These are phyloP conservation scores for Starmerella sirachaensis DNA, from an alignment of 805 yeast species.

Conservation along the genomic window DNA sequence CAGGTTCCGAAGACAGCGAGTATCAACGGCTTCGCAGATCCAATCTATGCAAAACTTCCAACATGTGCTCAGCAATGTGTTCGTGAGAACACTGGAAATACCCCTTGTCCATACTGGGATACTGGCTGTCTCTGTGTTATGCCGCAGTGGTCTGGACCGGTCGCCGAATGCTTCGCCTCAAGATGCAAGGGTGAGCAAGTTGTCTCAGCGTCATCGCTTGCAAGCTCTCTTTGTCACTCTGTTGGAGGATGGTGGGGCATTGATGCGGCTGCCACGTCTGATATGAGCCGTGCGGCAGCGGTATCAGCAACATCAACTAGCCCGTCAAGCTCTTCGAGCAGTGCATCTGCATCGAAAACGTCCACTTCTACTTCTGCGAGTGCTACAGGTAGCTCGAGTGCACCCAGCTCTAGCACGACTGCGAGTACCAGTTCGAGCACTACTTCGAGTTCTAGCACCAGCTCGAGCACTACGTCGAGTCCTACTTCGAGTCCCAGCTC, in stretches of 20 bases:
- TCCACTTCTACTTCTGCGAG: too few species aligned
- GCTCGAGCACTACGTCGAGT: too few species aligned
- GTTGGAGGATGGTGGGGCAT: constrained; percentile 5
- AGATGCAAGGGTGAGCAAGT: constrained; percentile 3
- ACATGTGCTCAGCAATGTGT: constrained; percentile 3
- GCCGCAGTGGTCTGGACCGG: constrained; percentile 4
- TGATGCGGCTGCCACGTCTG: not conserved
- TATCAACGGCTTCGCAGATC: constrained; percentile 6
- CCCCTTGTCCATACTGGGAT: constrained; percentile 7
- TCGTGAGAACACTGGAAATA: not conserved
- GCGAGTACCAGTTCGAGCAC: too few species aligned
- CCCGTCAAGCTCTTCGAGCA: too few species aligned
- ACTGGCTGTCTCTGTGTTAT: constrained; percentile 4
- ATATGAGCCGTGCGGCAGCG: too few species aligned
- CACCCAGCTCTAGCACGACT: too few species aligned
- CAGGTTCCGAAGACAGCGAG: constrained; percentile 6
- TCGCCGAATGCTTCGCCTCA: constrained; percentile 5
- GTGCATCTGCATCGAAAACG: too few species aligned
- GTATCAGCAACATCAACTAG: too few species aligned
- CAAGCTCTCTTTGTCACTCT: not conserved
- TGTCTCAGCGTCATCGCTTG: not conserved
- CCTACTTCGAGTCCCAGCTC: too few species aligned
- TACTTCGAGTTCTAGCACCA: too few species aligned
- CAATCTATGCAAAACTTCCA: constrained; percentile 2
- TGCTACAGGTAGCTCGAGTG: too few species aligned